phyloP scores from a whole-genome alignment of 495 filamentous ascomycete genomes.

The Xylaria nigripes region DNA sequence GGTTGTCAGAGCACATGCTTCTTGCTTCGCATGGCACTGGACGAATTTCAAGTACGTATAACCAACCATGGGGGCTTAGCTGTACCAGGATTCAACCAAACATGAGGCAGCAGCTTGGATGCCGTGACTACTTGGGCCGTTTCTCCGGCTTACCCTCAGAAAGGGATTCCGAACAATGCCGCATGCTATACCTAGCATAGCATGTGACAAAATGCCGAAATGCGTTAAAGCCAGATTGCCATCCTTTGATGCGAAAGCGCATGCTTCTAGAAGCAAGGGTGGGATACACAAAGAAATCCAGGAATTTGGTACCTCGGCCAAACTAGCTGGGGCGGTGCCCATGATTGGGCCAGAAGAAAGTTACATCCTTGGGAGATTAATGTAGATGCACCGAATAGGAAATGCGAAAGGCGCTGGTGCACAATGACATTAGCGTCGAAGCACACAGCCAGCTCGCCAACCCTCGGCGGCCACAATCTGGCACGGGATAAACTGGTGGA shows the following conservation, averaged over 20 bases:
- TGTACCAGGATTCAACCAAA: not conserved
- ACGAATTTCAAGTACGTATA: not conserved
- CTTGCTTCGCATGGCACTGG: not conserved
- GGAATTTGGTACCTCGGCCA: constrained; percentile 17
- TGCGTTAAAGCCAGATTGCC: constrained; percentile 6
- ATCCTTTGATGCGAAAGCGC: constrained; percentile 5
- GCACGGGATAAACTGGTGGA: not conserved
- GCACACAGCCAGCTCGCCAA: constrained; percentile 15
- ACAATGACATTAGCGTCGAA: constrained; percentile 7
- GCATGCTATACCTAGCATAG: constrained; percentile 2
- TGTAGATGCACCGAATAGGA: not conserved
- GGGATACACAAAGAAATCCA: constrained; percentile 19
- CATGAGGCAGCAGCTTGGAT: not conserved
- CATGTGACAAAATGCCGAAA: constrained; percentile 11
- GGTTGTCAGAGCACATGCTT: not conserved
- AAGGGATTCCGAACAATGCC: not conserved
- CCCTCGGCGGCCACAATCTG: constrained; percentile 6
- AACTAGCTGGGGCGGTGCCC: constrained; percentile 11
- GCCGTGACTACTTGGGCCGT: not conserved
- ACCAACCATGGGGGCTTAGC: not conserved
- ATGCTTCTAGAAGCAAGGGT: constrained; percentile 22
- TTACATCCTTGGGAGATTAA: constrained; percentile 13
- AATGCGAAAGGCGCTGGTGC: constrained; percentile 11
- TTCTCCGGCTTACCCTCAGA: constrained; percentile 11
- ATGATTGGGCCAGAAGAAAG: constrained; percentile 19